Percentiles rank a stretch among this genome's conserved stretches.
Evolutionary conservation across 345 rosid species (phyloP).

Genomic region (Murraya paniculata): DNA sequence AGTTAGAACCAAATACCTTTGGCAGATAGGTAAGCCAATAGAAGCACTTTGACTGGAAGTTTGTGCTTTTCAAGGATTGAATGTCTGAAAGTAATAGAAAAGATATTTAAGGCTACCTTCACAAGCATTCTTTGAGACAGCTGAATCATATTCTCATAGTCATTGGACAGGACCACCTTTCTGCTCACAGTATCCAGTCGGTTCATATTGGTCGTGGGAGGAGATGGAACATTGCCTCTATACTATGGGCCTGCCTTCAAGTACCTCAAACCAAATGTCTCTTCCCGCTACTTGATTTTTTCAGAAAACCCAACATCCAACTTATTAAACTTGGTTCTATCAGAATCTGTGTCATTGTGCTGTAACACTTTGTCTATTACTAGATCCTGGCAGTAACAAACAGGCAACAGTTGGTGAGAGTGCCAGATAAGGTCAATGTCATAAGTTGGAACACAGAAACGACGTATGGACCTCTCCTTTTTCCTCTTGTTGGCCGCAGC

Average conservation of each 20-base stretch:
- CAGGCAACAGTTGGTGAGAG: slow-evolving; percentile 21
- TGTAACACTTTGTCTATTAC: slow-evolving; percentile 29
- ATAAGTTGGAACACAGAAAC: slow-evolving; percentile 30
- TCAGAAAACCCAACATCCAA: slow-evolving; percentile 38
- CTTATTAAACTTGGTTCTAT: slow-evolving; percentile 40
- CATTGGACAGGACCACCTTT: neutral
- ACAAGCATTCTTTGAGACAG: slow-evolving; percentile 11
- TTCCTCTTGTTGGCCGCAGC: slow-evolving; percentile 30
- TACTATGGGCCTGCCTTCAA: slow-evolving; percentile 44
- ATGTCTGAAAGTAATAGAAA: neutral
- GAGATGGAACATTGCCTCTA: slow-evolving; percentile 21
- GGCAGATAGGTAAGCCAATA: neutral
- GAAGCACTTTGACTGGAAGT: neutral
- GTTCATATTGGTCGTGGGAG: slow-evolving; percentile 2
- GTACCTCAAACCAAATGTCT: slow-evolving; percentile 37
- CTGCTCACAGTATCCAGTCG: slow-evolving; percentile 6
- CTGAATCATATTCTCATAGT: neutral
- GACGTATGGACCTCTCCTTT: slow-evolving; percentile 15
- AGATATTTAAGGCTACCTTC: slow-evolving; percentile 10
- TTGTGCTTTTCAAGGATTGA: neutral
- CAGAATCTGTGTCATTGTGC: slow-evolving; percentile 47
- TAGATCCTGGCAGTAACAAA: slow-evolving; percentile 23
- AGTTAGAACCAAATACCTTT: neutral
- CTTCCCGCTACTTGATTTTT: slow-evolving; percentile 44
- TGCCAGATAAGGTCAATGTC: slow-evolving; percentile 38